phyloP scores from a whole-genome alignment of 805 yeast genomes.

The Schwanniomyces polymorphus region DNA sequence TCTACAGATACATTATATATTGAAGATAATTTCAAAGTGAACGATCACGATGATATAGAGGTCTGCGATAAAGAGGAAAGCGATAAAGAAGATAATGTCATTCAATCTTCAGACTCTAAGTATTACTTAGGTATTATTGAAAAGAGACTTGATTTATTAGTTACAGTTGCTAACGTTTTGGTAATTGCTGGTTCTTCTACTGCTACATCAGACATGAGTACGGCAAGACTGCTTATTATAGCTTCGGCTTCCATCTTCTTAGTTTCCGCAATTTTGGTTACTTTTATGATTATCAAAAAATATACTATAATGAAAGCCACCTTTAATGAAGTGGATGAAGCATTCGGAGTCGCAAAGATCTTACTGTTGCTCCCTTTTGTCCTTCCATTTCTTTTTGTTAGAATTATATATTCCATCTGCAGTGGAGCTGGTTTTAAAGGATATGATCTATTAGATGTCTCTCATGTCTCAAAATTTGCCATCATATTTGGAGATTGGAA shows the following conservation, averaged over 20 bases:
- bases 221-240: neutral
- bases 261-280: neutral
- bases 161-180: neutral
- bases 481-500: neutral
- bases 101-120: neutral
- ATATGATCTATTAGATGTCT: neutral
- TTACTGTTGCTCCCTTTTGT: neutral
- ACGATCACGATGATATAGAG: neutral
- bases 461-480: neutral
- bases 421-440: neutral
- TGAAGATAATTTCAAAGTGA: neutral
- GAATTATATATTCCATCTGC: neutral
- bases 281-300: neutral
- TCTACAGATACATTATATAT: neutral
- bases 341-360: neutral
- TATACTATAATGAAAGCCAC: neutral
- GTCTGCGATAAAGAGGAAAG: neutral
- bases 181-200: neutral
- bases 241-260: neutral
- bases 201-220: neutral
- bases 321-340: neutral
- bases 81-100: neutral
- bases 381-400: neutral
- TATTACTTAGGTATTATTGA: neutral
- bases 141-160: neutral